Base-by-base conservation (phyloP, 2,329 filamentous ascomycete genomes). In the Fusarium begoniae region DNA sequence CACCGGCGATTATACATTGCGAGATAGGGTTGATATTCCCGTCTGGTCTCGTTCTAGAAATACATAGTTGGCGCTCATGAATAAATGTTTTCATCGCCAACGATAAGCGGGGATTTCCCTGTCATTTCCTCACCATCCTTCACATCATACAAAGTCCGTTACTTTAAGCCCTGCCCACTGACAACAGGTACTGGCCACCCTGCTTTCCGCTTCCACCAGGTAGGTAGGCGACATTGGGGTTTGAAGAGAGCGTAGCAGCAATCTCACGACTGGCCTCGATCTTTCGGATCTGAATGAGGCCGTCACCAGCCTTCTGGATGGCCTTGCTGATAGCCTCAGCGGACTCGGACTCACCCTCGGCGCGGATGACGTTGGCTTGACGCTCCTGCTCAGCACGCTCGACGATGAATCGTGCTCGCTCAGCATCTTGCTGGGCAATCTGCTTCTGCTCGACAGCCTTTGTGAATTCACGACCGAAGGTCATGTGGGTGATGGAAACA, bases 401-500 rank as follows among this genome's bases (percentile, higher is more conserved):
- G 83, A 99, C 96, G 78, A 99, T 97, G 88, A 99, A 99, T 76
- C 96, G 91, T 55, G 96, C 96, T 75, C 96, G 91, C 89, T 99
- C 96, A 74, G 96, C 96, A 82, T 99, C 96, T 86, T 99, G 96
- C 87, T 99, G 96, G 63, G 96, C 96, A 83, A 99, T 99, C 89
- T 99, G 96, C 91, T 99, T 99, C 90, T 99, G 96, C 87, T 99
- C 96, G 80, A 99, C 96, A 75, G 96, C 96, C 84, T 94, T 94
- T 70, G 96, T 99, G 89, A 99, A 99, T 85, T 99, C 96, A 84
- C 96, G 96, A 78, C 96, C 96, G 83, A 99, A 99, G 60, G 96
- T 99, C 96, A 99, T 99, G 89, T 99, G 96, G 71, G 96, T 99
- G 85, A 99, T 99, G 81, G 94, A 97, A 69, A 99, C 96, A 81